phyloP scores from a whole-genome alignment of 768 basidiomycete species.

The Leucocoprinus leucothites region DNA sequence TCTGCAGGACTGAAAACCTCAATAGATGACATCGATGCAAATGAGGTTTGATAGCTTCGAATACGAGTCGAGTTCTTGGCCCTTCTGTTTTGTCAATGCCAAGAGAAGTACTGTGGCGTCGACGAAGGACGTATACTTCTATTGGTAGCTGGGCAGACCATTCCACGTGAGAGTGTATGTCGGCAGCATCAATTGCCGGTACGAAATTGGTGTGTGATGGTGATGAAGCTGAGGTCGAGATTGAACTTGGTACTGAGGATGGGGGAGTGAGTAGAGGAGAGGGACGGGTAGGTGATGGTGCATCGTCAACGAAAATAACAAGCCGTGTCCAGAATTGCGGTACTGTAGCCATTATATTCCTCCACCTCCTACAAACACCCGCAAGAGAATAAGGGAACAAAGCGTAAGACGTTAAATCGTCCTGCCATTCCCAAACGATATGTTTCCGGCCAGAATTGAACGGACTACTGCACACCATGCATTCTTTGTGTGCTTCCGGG shows the following conservation, averaged over 20 bases:
- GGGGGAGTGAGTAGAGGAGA: too few species aligned
- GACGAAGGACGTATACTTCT: conserved; percentile 16
- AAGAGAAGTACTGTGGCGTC: conserved; percentile 8
- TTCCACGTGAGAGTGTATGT: conserved; percentile 11
- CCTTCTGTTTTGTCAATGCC: conserved; percentile 4
- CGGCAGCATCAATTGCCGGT: too few species aligned
- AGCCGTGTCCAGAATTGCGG: conserved; percentile 20
- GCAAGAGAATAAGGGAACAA: conserved; percentile 15
- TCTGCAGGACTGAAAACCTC: conserved; percentile 17
- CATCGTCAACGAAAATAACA: conserved; percentile 16
- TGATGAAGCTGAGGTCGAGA: too few species aligned
- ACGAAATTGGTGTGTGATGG: too few species aligned
- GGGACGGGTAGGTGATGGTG: too few species aligned
- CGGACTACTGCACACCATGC: conserved; percentile 1
- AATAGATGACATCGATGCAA: conserved; percentile 18
- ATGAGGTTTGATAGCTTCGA: conserved; percentile 17
- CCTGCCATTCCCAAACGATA: conserved; percentile 7
- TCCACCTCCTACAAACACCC: conserved; percentile 12
- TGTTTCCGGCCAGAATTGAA: not conserved
- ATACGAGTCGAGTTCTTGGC: not conserved
- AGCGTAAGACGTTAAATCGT: not conserved
- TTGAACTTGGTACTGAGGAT: too few species aligned
- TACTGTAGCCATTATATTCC: conserved; percentile 8
- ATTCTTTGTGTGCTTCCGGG: conserved; percentile 2
- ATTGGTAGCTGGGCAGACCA: conserved; percentile 14